A percentile compares a stretch with the other conserved stretches of the same genome.
Evolutionary conservation across 371 early-diverging fungal genomes (phyloP).

Genomic region (Apophysomyces ossiformis): DNA sequence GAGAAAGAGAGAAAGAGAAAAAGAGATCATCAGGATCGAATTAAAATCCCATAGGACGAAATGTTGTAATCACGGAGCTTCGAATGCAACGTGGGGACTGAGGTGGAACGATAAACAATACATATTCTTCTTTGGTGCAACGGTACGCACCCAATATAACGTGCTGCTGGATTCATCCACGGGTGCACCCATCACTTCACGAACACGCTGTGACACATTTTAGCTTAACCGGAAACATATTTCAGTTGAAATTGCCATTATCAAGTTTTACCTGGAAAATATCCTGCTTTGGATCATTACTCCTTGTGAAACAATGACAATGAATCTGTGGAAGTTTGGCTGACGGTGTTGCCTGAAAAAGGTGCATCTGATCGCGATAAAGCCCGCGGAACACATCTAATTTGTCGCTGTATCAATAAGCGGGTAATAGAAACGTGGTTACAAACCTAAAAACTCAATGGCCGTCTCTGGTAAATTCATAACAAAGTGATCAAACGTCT

Average conservation of each 20-base stretch:
- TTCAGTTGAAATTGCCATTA: conserved; percentile 7
- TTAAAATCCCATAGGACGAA: neutral
- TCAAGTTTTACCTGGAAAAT: conserved; percentile 51
- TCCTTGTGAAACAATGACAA: conserved; percentile 90
- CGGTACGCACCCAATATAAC: conserved; percentile 83
- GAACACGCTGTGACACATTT: conserved; percentile 46
- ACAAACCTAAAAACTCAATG: conserved; percentile 85
- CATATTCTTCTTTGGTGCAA: conserved; percentile 98
- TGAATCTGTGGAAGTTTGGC: conserved; percentile 81
- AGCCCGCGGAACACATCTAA: conserved; percentile 73
- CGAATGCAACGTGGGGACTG: conserved; percentile 59
- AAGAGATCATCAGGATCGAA: neutral
- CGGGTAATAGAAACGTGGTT: neutral
- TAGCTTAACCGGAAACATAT: neutral
- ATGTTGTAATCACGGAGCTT: conserved; percentile 5
- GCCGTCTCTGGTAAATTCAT: conserved; percentile 97
- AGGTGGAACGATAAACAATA: conserved; percentile 86
- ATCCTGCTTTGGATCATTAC: conserved; percentile 69
- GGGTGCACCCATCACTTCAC: conserved; percentile 46
- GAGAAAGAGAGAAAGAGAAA: too few species aligned
- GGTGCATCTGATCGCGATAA: conserved; percentile 48
- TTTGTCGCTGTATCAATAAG: neutral
- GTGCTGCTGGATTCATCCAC: conserved; percentile 47
- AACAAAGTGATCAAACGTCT: conserved; percentile 88
- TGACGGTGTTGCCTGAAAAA: conserved; percentile 28